These are phyloP conservation scores for Globisporangium apiculatum DNA, from an alignment of 352 stramenopile genomes.

Conservation along the genomic window DNA sequence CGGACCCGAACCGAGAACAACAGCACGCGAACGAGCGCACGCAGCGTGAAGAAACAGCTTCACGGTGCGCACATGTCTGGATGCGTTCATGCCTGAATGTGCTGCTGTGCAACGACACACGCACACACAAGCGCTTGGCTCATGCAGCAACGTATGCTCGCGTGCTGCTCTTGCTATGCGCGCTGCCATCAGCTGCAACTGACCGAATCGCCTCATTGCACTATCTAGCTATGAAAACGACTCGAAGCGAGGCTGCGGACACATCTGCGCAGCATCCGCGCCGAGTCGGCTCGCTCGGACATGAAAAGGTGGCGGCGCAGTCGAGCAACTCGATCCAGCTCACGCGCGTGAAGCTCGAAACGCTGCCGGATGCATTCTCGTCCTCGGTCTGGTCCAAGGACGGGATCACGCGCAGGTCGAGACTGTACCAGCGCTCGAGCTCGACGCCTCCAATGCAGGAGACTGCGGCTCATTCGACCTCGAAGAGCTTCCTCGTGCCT, in stretches of 20 bases:
- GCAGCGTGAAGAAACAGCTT: too few species aligned
- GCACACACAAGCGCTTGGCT: too few species aligned
- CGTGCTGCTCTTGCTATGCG: neutral
- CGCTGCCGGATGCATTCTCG: constrained; percentile 23
- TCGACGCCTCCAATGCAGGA: constrained; percentile 21
- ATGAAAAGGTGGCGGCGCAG: constrained; percentile 30
- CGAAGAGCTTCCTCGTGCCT: neutral
- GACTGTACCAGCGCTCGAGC: constrained; percentile 44
- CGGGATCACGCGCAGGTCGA: constrained; percentile 36
- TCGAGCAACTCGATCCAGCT: constrained; percentile 39
- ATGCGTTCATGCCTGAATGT: too few species aligned
- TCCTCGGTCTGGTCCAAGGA: constrained; percentile 52
- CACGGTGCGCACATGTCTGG: too few species aligned
- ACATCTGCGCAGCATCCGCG: constrained; percentile 1
- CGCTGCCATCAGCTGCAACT: too few species aligned
- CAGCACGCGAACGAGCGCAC: neutral
- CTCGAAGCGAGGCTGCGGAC: constrained; percentile 20
- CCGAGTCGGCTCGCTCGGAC: constrained; percentile 9
- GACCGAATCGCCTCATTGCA: too few species aligned
- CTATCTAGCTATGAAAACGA: constrained; percentile 26
- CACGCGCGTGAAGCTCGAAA: constrained; percentile 50
- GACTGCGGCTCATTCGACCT: neutral
- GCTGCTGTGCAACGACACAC: neutral
- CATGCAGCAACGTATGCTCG: too few species aligned
- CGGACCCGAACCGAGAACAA: neutral